Evolutionary conservation across 192 early-diverging fungal species (phyloP).

Genomic region (Coemansia sp.): DNA sequence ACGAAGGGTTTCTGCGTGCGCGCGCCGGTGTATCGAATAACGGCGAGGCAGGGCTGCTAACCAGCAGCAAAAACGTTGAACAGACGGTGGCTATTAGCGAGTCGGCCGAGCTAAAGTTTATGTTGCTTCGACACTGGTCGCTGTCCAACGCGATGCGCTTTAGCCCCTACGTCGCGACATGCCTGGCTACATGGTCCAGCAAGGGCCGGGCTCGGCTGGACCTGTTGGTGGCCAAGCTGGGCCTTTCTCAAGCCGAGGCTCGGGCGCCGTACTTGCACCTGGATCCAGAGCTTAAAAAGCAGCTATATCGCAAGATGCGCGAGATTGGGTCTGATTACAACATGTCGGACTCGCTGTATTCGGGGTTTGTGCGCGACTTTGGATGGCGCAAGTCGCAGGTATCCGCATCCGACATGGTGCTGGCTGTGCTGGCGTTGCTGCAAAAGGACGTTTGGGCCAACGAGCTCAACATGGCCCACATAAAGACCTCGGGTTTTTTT

Average conservation of each 20-base stretch:
- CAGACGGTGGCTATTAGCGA: constrained; percentile 23
- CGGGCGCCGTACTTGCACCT: constrained; percentile 70
- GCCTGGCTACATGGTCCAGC: constrained; percentile 85
- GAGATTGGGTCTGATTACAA: constrained; percentile 74
- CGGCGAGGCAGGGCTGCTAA: constrained; percentile 28
- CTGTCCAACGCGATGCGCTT: constrained; percentile 83
- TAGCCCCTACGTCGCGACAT: constrained; percentile 81
- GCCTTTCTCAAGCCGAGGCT: constrained; percentile 78
- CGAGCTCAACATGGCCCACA: not conserved
- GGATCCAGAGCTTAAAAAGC: constrained; percentile 70
- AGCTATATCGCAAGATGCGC: constrained; percentile 61
- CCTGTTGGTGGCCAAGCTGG: constrained; percentile 86
- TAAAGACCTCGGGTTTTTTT: constrained; percentile 63
- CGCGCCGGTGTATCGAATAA: constrained; percentile 10
- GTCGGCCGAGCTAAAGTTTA: constrained; percentile 76
- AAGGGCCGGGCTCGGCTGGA: constrained; percentile 72
- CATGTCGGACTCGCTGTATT: constrained; percentile 69
- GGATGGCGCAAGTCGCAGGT: constrained; percentile 63
- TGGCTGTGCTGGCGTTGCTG: constrained; percentile 73
- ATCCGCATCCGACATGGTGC: constrained; percentile 77
- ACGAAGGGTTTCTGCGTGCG: constrained; percentile 26
- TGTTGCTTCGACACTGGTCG: constrained; percentile 90
- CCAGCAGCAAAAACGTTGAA: constrained; percentile 18
- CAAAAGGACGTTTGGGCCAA: constrained; percentile 2
- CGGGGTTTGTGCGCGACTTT: constrained; percentile 73